phyloP scores from a whole-genome alignment of 1,139 yeast species.

The Magnusiomyces ingens region DNA sequence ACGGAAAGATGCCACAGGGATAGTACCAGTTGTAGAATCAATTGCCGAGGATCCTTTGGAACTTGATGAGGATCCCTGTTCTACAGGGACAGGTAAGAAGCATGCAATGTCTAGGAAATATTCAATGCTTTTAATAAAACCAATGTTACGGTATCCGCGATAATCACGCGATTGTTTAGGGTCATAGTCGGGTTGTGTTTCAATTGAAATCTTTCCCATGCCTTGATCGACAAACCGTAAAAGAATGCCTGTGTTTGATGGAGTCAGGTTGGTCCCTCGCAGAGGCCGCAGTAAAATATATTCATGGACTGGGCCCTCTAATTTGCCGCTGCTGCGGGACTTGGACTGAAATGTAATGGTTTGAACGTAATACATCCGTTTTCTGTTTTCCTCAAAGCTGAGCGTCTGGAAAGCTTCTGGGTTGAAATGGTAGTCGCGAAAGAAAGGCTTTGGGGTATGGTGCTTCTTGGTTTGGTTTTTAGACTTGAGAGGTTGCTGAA shows the following conservation, averaged over 20 bases:
- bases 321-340: neutral
- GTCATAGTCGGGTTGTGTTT: constrained; percentile 3
- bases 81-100: constrained; percentile 5
- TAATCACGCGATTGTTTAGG: neutral
- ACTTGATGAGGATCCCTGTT: neutral
- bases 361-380: constrained; percentile 3
- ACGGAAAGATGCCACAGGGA: constrained; percentile 11
- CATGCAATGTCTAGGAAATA: constrained; percentile 1
- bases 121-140: constrained; percentile 5
- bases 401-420: neutral
- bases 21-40: neutral
- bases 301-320: neutral
- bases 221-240: neutral
- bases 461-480: neutral
- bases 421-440: neutral
- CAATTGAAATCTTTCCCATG: neutral
- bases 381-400: neutral
- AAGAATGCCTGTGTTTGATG: neutral
- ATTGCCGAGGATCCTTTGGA: neutral
- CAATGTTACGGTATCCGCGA: constrained; percentile 4
- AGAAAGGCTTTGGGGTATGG: constrained; percentile 6
- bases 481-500: neutral
- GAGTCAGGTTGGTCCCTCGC: neutral
- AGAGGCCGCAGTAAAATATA: neutral
- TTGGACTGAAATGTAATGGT: neutral